phyloP scores from a whole-genome alignment of 2,329 filamentous ascomycete genomes.

The Pseudocercospora cruenta region DNA sequence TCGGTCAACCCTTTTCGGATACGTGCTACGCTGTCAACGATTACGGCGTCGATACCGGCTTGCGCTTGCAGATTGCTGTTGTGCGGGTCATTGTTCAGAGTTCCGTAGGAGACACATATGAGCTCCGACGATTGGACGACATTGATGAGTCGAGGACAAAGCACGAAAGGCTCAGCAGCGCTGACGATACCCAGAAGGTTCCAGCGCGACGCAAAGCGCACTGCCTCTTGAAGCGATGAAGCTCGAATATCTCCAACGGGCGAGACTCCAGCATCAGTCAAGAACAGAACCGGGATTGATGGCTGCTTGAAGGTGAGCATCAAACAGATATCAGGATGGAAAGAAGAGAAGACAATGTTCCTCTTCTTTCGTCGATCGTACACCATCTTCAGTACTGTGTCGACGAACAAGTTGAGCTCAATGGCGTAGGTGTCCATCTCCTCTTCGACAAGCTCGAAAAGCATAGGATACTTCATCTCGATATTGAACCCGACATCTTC shows the following conservation, averaged over 20 bases:
- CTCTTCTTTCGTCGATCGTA: constrained; percentile 81
- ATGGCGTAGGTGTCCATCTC: constrained; percentile 97
- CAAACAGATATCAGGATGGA: constrained; percentile 96
- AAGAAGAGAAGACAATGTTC: constrained; percentile 96
- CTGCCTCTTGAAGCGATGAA: constrained; percentile 89
- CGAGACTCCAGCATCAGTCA: constrained; percentile 83
- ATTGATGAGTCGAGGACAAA: constrained; percentile 82
- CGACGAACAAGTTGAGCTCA: constrained; percentile 94
- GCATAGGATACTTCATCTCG: constrained; percentile 99
- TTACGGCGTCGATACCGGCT: constrained; percentile 95
- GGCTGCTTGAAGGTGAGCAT: constrained; percentile 96
- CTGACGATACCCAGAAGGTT: constrained; percentile 90
- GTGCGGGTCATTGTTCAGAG: constrained; percentile 80
- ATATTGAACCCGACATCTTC: constrained; percentile 92
- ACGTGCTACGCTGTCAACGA: constrained; percentile 90
- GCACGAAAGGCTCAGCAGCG: constrained; percentile 83
- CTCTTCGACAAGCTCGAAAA: constrained; percentile 90
- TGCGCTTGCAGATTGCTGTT: constrained; percentile 91
- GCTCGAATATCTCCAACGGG: constrained; percentile 87
- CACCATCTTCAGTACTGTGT: constrained; percentile 86
- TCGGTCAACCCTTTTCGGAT: constrained; percentile 87
- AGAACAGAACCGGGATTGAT: constrained; percentile 91
- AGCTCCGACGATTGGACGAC: constrained; percentile 94
- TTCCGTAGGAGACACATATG: constrained; percentile 94
- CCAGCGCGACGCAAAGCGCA: constrained; percentile 93